Evolutionary conservation across 768 basidiomycete genomes (phyloP), one percentile per base, ranked within the genome.

Genomic region (Dacryopinax primogenitus): DNA sequence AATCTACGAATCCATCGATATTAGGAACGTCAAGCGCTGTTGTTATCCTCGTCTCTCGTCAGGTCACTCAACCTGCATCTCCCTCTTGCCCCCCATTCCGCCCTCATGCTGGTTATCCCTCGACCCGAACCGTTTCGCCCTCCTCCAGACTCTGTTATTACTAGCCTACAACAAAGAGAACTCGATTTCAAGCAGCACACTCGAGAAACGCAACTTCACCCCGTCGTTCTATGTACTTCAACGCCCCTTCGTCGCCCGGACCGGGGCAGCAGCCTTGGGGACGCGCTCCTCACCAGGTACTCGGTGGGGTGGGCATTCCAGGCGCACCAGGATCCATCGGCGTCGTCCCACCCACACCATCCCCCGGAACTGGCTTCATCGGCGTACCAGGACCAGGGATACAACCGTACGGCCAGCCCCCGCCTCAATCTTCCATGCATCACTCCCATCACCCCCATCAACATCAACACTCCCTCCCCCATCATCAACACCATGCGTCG

Each of bases 211-310:
- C 13, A 58, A 15, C 3, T 30, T 32, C 51, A 58, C 15, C 13
- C 23, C 23, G 13, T 30, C 11, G 51, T 58, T 58, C 32, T 30
- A 58, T 58, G 51, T 58, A 58, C 51, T 58, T 28, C 51, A 58
- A 58, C 51, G 51, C 51, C 51, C 51, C 51, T 58, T 30, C 51
- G 51, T 58, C 51, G 51, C 51, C 51, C 51, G 51, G 51, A 58
- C 51, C 51, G 26, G 51, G 51, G 51, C 51, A 58, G 51, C 51
- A 58, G 51, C 26, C 51, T 30, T 58, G 51, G 51, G 32, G 26
- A 30, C 51, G 51, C 51, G 6, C 26, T 28, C 51, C 9, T 30
- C 51, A 58, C 51, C 51, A 23, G 2, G 51, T 58, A 13, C 51
- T 58, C 51, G 51, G 51, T 13, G 51, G 51, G 9, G 51, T 58